Evolutionary conservation across 805 yeast genomes (phyloP), one percentile per base, ranked within the genome.

Genomic region (Ogataea pilisensis): DNA sequence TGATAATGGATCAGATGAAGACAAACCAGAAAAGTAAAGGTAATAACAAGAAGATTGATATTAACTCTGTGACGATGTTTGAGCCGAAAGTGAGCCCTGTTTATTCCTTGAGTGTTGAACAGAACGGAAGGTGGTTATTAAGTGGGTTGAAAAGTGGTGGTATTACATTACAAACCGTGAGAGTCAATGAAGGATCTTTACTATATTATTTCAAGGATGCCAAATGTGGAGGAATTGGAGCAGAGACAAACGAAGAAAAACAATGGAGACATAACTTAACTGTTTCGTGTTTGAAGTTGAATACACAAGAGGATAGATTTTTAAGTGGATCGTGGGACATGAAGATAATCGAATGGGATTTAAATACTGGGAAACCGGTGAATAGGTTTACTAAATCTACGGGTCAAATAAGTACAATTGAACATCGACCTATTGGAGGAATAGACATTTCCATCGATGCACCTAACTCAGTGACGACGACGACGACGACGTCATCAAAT

Each of bases 301-400:
- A 80, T 55, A 65, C 70, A 26, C 64, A 64, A 7, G 91, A 91
- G 53, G 73, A 73, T 34, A 63, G 66, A 34, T 81, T 89, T 35
- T 51, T 91, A 16, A 81, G 93, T 38, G 97, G 96, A 0, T 75
- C 88, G 14, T 93, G 98, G 99, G 99, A 93, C 65, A 83, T 78
- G 61, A 68, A 75, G 17, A 73, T 91, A 1, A 60, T 79, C 6
- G 77, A 82, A 48, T 91, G 97, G 96, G 99, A 93, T 62, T 68
- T 93, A 44, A 74, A 86, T 49, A 75, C 83, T 0, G 96, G 97
- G 1, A 61, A 66, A 14, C 58, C 69, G 8, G 54, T 69, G 2
- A 70, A 70, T 11, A 60, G 70, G 21, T 87, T 70, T 55, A 52
- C 60, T 2, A 81, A 79, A 1, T 70, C 80, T 25, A 69, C 85